Conservation (phyloP, 257 asterid genomes). For the Petunia axillaris region DNA sequence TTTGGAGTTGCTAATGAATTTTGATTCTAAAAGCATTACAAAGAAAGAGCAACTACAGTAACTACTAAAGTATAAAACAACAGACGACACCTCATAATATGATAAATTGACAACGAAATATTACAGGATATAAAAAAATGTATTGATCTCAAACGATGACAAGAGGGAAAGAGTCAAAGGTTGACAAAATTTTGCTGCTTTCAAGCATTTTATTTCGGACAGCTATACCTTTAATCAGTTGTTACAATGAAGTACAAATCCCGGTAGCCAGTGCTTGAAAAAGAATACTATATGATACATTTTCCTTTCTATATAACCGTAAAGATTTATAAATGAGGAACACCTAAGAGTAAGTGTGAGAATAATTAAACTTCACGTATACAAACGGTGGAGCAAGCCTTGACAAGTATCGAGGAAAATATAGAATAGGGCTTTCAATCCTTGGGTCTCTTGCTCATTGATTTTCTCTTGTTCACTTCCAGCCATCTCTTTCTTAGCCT, state of each 20-base stretch:
- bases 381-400: slow-evolving; percentile 1
- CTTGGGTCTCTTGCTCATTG: slow-evolving; percentile 82
- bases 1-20: background rate
- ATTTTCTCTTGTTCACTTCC: slow-evolving; percentile 82
- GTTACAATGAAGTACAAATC: background rate
- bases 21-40: too few relatives aligned
- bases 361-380: slow-evolving; percentile 4
- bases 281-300: background rate
- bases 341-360: background rate
- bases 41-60: too few relatives aligned
- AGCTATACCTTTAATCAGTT: background rate
- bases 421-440: slow-evolving; percentile 41
- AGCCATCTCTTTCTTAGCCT: slow-evolving; percentile 87
- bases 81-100: too few relatives aligned
- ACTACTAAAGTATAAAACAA: too few relatives aligned
- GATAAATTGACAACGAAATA: too few relatives aligned
- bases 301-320: background rate
- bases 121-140: background rate
- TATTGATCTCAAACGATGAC: background rate
- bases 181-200: background rate
- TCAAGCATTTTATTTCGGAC: slow-evolving; percentile 12
- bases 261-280: background rate
- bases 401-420: background rate
- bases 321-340: background rate
- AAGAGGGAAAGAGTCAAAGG: too few relatives aligned